Percentiles rank a stretch among this genome's conserved stretches.
These are phyloP conservation scores for Chrysopogon serrulatus DNA, from an alignment of 176 grass and related monocot species.

Conservation along the genomic window DNA sequence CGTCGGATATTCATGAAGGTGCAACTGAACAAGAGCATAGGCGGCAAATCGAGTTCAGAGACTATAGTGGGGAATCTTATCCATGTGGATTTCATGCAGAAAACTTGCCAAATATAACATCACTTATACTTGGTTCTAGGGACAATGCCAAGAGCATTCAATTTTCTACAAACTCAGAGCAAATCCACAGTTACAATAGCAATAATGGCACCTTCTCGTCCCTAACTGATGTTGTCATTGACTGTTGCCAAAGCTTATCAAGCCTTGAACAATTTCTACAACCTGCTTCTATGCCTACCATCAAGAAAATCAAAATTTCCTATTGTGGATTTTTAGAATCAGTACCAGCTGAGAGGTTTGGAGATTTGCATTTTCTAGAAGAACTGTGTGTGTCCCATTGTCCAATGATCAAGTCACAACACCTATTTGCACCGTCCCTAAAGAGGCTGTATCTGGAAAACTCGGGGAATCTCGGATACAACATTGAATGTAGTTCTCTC, in stretches of 20 bases:
- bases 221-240: neutral
- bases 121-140: too few relatives aligned
- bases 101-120: too few relatives aligned
- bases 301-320: neutral
- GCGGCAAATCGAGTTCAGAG: fast-evolving
- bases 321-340: neutral
- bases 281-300: neutral
- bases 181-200: neutral
- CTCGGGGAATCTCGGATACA: neutral
- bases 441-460: neutral
- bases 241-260: neutral
- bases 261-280: neutral
- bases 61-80: neutral
- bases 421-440: neutral
- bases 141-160: too few relatives aligned
- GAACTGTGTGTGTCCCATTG: neutral
- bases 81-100: neutral
- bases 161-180: too few relatives aligned
- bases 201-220: neutral
- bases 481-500: neutral
- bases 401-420: neutral
- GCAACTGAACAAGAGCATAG: neutral
- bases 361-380: neutral
- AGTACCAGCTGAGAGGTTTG: neutral
- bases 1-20: neutral